Conservation (phyloP, 2,329 filamentous ascomycete genomes). For the Neocucurbitaria cava region DNA sequence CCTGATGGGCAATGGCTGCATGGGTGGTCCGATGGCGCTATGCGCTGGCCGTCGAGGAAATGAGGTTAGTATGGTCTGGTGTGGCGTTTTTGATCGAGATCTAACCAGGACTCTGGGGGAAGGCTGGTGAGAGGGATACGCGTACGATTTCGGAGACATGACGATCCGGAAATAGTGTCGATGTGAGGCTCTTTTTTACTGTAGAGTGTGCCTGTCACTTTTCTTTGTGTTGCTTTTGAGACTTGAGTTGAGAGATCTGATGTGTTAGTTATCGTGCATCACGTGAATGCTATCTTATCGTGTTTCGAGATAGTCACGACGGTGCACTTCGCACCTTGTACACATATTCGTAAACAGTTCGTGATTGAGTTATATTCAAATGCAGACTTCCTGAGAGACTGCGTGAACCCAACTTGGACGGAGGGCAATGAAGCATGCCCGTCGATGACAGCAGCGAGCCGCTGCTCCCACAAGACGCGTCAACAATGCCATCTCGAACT, state of each 20-base stretch:
- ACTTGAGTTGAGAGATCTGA: background rate
- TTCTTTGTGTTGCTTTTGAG: background rate
- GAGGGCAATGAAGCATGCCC: conserved; percentile 2
- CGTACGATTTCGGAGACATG: conserved; percentile 1
- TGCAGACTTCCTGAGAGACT: background rate
- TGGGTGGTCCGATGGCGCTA: conserved; percentile 18
- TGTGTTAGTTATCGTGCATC: conserved; percentile 10
- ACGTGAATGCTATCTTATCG: conserved; percentile 17
- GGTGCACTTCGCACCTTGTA: background rate
- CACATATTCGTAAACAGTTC: background rate
- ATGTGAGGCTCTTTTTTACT: background rate
- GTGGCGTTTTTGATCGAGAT: conserved; percentile 13
- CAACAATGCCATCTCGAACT: conserved; percentile 1
- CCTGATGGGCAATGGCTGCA: conserved; percentile 6
- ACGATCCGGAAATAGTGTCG: background rate
- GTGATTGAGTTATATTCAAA: no score
- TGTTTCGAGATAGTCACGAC: background rate
- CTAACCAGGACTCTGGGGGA: conserved; percentile 5
- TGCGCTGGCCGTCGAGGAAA: conserved; percentile 17
- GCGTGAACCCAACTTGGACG: background rate
- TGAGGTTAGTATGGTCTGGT: conserved; percentile 13
- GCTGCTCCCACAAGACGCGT: conserved; percentile 4
- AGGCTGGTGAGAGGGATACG: conserved; percentile 9
- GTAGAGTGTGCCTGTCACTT: background rate
- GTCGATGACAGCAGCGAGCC: conserved; percentile 8